Evolutionary conservation across 208 protist species (phyloP).

Genomic region (Blechomonas ayalai): DNA sequence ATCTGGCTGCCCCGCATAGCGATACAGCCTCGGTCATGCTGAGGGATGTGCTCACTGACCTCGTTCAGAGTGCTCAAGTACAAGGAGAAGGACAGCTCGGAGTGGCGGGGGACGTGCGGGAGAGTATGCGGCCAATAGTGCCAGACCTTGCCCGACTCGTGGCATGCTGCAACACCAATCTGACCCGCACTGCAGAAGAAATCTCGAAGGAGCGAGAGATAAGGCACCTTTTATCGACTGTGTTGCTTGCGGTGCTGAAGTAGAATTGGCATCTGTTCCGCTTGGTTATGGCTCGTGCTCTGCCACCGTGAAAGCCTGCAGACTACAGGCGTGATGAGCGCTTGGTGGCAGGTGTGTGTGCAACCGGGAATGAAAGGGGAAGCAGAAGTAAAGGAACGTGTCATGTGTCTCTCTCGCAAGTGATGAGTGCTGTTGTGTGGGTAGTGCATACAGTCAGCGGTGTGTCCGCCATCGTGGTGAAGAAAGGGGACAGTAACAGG

Average conservation of each 20-base stretch:
- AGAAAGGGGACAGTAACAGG: too few species aligned
- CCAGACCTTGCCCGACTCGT: background rate
- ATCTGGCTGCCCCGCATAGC: conserved; percentile 25
- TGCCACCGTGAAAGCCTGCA: too few species aligned
- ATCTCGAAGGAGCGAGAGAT: background rate
- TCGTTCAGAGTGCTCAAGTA: too few species aligned
- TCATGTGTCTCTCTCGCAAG: too few species aligned
- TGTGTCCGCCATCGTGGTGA: too few species aligned
- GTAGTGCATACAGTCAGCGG: too few species aligned
- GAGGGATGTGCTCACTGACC: conserved; percentile 8
- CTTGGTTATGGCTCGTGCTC: background rate
- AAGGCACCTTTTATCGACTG: background rate
- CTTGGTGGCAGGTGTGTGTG: too few species aligned
- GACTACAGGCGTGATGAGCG: too few species aligned
- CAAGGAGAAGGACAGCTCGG: too few species aligned
- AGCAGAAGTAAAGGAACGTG: too few species aligned
- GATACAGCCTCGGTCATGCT: conserved; percentile 22
- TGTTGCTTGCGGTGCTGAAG: background rate
- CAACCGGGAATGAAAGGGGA: too few species aligned
- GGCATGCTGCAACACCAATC: background rate
- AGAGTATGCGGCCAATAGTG: conserved; percentile 1
- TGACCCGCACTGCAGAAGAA: background rate
- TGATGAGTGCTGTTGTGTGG: too few species aligned
- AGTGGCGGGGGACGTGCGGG: conserved; percentile 10
- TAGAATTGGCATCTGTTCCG: background rate